Base-by-base conservation (phyloP, 345 rosid genomes). In the Cardamine occulta region DNA sequence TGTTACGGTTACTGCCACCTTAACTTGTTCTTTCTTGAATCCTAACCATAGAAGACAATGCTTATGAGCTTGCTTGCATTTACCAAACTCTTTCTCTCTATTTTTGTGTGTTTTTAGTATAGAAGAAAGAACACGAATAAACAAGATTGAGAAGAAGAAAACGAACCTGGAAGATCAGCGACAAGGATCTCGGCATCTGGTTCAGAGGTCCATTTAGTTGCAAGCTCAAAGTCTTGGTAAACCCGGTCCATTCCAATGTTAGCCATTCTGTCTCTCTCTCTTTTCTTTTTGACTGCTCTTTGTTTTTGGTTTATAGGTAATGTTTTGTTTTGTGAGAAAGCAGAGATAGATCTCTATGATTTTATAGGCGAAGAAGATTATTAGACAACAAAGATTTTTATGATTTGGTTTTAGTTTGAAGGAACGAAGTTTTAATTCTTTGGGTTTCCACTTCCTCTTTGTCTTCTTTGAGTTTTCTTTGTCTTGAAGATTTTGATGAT, bases 21-120 rank as follows among this genome's bases (percentile, higher is more conserved):
- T 74, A 62, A 74, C 26, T 39, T 79, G 82, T 68, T 79, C 82
- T 79, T 74, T 79, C 74, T 63, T 73, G 63, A 79, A 79, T 74
- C 79, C 82, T 79, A 63, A 54, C 28, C 64, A 74, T 32, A 74
- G 6, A 61, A 74, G 5, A 79, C 21, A 73, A 53, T 72, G 63
- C 55, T 53, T 58, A 61, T 29, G 51, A 53, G 55, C 70, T 29
- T 62, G 4, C 6, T 68, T 68, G 32, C 12, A 45, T 37, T 51
- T 37, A 35, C 39, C 28, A 47, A 57, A 71, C 54, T 24, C 4
- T 11, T 64, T 17, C n/a, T 32, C 64, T 66, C 55, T 35, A 2
- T 64, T 19, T 26, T 26, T 26, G 17, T 53, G 11, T 70, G 26
- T 63, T 26, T 6, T 28, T 72, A 11, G 34, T 73, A 42, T 44